phyloP scores from a whole-genome alignment of 257 asterid species.

The Solanum pennellii region DNA sequence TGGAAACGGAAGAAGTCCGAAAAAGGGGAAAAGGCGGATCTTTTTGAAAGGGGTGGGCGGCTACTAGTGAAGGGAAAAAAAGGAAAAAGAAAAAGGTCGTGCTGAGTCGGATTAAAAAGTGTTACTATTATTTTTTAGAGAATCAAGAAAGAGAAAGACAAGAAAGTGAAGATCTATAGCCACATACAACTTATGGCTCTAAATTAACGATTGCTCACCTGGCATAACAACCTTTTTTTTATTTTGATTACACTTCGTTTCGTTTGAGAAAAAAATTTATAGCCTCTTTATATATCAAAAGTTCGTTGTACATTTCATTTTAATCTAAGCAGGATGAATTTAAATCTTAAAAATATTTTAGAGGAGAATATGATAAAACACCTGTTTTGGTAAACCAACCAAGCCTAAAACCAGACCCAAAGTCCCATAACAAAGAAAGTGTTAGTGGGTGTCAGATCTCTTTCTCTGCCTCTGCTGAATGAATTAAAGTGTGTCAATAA shows the following conservation, averaged over 20 bases:
- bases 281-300: not conserved
- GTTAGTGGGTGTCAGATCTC: constrained; percentile 51
- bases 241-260: not conserved
- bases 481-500: not conserved
- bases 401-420: not conserved
- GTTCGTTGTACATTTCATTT: no score
- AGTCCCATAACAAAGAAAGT: not conserved
- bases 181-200: constrained; percentile 77
- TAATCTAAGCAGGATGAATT: not conserved
- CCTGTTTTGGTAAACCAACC: not conserved
- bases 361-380: not conserved
- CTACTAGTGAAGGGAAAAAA: not conserved
- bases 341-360: not conserved
- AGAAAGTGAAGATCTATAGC: constrained; percentile 30
- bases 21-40: constrained; percentile 9
- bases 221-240: constrained; percentile 4
- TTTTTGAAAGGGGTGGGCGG: not conserved
- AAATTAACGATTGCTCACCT: constrained; percentile 37
- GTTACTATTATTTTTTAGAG: constrained; percentile 29
- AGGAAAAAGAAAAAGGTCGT: not conserved
- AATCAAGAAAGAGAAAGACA: constrained; percentile 22
- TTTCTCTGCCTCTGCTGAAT: not conserved
- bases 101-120: constrained; percentile 45
- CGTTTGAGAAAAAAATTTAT: not conserved
- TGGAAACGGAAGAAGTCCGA: not conserved